Base-by-base conservation (phyloP, 2,329 filamentous ascomycete genomes). In the Ceratocystis huliohia region DNA sequence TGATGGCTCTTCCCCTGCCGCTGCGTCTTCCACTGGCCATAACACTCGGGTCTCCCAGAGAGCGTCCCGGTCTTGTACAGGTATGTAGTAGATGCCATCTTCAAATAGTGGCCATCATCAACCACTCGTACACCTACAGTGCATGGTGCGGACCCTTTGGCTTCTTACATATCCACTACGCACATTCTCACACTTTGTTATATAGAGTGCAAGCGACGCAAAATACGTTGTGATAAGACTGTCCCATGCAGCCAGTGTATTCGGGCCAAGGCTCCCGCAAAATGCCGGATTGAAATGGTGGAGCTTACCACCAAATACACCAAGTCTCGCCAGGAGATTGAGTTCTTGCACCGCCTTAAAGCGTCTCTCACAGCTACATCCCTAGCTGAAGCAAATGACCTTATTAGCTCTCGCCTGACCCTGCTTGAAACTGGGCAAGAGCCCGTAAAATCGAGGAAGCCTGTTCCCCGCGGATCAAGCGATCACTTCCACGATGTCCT, bases 281-380 rank as follows among this genome's bases (percentile, higher is more conserved):
- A 59, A 22, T 68, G 66, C 41, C 63, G 64, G 5, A 64, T 68
- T 17, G 66, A 68, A 45, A 68, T 64, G n/a, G 66, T 68, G 5
- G 66, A 68, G 59, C 50, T 68, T 17, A 68, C 66, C 22, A 68
- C 66, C 37, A 68, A 68, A 59, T 63, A 68, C 66, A 68, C 66
- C 33, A 68, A 68, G 25, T 68, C 66, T 5, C 66, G 66, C 25
- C 66, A 68, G 33, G 66, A 68, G 57, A 68, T 68, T 8, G 63
- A 68, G 33, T 68, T 68, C 30, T 50, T 68, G 46, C 57, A 68
- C 25, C 57, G 62, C 33, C 46, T 68, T 10, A 64, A 65, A 41
- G n/a, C n/a, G 17, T 62, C 66, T 3, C 37, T 68, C 25, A 45
- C 63, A 1, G 56, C 66, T 2, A 22, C 66, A 5, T 57, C 63